Base-by-base conservation (phyloP, 2,329 filamentous ascomycete genomes). In the Paecilomyces fulvus region DNA sequence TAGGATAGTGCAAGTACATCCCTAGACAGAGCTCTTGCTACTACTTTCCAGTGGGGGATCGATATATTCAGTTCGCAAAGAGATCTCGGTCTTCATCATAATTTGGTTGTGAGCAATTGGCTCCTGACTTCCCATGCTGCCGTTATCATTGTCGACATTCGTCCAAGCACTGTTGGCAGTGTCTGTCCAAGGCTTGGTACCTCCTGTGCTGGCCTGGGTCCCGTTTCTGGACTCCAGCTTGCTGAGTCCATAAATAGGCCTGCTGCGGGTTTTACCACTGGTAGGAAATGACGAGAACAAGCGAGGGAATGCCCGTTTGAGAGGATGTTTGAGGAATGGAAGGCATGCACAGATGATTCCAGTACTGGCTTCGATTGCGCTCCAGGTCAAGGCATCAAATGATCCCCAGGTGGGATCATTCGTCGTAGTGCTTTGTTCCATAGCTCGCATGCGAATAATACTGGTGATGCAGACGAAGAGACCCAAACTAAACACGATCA, bases 381-480 rank as follows among this genome's bases (percentile, higher is more conserved):
- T 65, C 63, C 63, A 65, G 10, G 64, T 28, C 30, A 60, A 20
- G 17, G 59, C 59, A 12, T 59, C 57, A 52, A 53, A 60, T n/a
- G 59, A 60, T 11, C 59, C 59, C 59, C 59, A 60, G 4, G 57
- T 60, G 20, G 59, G 57, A 55, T 60, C 59, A 11, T 46, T 30
- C 7, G 59, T 60, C 3, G 46, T 48, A 8, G 57, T 57, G 33
- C 59, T 60, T 23, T 55, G 31, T 33, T 49, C 53, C 49, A 60
- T 55, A 17, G 57, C 57, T 23, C 46, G 43, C 60, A 80, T 79
- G 23, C 79, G 72, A 56, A 81, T 64, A 56, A 80, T 71, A 14
- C 77, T 80, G 62, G 78, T 80, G 3, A 81, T 54, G 0, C 78
- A 80, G 1, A 79, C 80, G 62, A 80, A 79, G 2, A 80, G 70